Percentiles rank a stretch among this genome's conserved stretches.
phyloP scores from a whole-genome alignment of 768 basidiomycete species.

The Lentinula boryana region DNA sequence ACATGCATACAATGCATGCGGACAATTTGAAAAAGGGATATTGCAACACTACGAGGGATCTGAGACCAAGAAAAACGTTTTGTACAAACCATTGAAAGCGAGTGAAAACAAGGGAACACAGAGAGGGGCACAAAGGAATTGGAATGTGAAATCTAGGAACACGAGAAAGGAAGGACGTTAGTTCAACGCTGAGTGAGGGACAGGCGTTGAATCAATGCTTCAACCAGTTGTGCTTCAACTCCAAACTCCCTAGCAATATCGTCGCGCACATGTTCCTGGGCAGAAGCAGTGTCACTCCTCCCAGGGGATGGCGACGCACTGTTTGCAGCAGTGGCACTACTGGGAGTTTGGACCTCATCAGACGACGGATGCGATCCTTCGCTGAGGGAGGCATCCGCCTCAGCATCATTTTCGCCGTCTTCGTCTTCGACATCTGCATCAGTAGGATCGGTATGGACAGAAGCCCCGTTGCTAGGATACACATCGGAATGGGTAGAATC shows the following conservation, averaged over 20 bases:
- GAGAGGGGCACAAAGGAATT: not conserved
- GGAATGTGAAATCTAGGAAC: not conserved
- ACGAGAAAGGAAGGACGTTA: not conserved
- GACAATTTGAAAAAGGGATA: not conserved
- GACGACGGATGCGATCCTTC: conserved; percentile 1
- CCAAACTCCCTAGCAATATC: conserved; percentile 8
- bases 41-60: not conserved
- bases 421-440: conserved; percentile 8
- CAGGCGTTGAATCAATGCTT: conserved; percentile 1
- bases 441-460: not conserved
- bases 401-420: conserved; percentile 4
- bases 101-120: not conserved
- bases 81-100: not conserved
- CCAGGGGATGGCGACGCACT: not conserved
- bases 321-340: conserved; percentile 10
- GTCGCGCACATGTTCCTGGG: not conserved
- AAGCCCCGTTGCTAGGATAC: not conserved
- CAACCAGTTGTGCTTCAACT: conserved; percentile 4
- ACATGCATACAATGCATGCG: not conserved
- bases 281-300: not conserved
- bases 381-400: not conserved
- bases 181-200: not conserved
- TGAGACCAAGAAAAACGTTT: not conserved
- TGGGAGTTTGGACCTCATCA: conserved; percentile 10
- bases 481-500: not conserved